Base-by-base conservation (phyloP, 139 green algal genomes). In the Closterium sp. region DNA sequence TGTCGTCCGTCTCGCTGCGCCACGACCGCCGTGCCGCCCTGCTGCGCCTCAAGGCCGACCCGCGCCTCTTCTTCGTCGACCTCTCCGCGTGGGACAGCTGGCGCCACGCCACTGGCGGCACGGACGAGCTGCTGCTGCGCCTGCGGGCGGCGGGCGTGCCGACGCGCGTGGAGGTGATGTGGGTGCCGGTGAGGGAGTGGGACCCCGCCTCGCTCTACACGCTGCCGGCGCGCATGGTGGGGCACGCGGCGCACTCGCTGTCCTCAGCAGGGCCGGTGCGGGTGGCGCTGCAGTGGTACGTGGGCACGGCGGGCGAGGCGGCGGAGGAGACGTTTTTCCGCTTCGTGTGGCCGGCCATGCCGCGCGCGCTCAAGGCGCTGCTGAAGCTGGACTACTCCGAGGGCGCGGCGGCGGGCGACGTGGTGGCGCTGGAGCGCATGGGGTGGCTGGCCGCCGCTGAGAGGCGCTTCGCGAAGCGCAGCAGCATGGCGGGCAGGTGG, bases 271-370 rank as follows among this genome's bases (percentile, higher is more conserved):
- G 62, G 30, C 31, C 34, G 30, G 90, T 92, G 10, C 90, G 70
- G 27, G n/a, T 31, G 45, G 70, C 90, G 19, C 45, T 50, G 90
- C 90, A 84, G 32, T 92, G 90, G 90, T 92, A 92, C 73, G 45
- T 45, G 17, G 27, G 86, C 31, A 90, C 86, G 29, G 27, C 90
- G 30, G 31, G 31, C 24, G 90, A 88, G 90, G 90, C 90, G 13
- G 90, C 90, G 30, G 90, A 92, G 86, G 90, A 92, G 73, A 90
- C 31, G 13, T 92, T 90, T 42, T 79, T 92, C 19, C 90, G 90
- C 31, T 62, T 92, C 70, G 70, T 92, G n/a, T 92, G 91, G 22
- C 90, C 90, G 5, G 31, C 70, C 31, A 86, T 91, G 89, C 89
- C 89, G 1, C 31, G 84, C 31, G 29, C 2, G 4, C 31, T 91